These are phyloP conservation scores for Plasmopara viticola DNA, from an alignment of 352 stramenopile species.

Conservation along the genomic window DNA sequence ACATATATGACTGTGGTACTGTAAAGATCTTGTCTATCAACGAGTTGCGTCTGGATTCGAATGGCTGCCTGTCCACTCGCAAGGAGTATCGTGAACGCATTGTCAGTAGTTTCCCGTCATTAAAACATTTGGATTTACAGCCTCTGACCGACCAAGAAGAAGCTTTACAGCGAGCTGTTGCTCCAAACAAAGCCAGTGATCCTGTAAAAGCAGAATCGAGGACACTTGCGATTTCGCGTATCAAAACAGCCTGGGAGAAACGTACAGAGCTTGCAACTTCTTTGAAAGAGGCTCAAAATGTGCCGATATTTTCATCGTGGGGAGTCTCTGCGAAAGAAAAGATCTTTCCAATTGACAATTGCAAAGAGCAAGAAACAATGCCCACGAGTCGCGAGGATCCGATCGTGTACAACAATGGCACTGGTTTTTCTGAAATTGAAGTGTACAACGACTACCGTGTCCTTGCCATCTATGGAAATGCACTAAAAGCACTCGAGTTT, in stretches of 20 bases:
- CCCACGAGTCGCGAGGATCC: slow-evolving; percentile 45
- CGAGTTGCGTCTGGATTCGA: slow-evolving; percentile 86
- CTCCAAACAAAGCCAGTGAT: slow-evolving; percentile 30
- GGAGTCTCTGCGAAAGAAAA: slow-evolving; percentile 6
- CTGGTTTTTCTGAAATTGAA: slow-evolving; percentile 67
- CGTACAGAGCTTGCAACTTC: slow-evolving; percentile 6
- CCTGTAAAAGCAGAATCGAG: slow-evolving; percentile 46
- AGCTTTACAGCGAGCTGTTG: slow-evolving; percentile 20
- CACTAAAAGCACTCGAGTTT: background rate
- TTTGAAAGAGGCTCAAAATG: slow-evolving; percentile 12
- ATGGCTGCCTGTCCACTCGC: slow-evolving; percentile 43
- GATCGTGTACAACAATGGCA: slow-evolving; percentile 41
- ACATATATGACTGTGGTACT: background rate
- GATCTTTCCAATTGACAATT: background rate
- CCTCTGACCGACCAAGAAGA: slow-evolving; percentile 71
- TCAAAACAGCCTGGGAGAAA: slow-evolving; percentile 35
- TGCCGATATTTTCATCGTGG: slow-evolving; percentile 7
- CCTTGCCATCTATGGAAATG: slow-evolving; percentile 61
- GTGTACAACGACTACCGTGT: slow-evolving; percentile 62
- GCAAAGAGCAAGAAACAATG: slow-evolving; percentile 31
- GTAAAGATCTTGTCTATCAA: slow-evolving; percentile 51
- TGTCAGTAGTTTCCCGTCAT: slow-evolving; percentile 59
- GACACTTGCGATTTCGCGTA: slow-evolving; percentile 37
- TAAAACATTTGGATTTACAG: slow-evolving; percentile 84
- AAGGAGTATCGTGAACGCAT: slow-evolving; percentile 60